Evolutionary conservation across 192 early-diverging fungal species (phyloP).

Genomic region (Oehlia diaphana): DNA sequence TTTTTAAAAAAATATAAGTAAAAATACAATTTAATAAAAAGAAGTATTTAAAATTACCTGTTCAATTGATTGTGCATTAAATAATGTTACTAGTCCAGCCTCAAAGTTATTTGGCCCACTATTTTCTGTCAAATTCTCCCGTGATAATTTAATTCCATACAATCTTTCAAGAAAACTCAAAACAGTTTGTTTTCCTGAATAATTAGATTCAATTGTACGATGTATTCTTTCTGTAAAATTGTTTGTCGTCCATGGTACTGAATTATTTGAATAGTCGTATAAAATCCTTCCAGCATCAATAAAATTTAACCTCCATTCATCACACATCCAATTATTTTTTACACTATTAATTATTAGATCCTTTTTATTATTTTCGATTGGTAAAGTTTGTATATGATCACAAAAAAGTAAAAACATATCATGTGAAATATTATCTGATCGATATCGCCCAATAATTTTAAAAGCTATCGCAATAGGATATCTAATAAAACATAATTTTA

Average conservation of each 20-base stretch:
- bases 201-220: slow-evolving; percentile 14
- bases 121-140: not conserved
- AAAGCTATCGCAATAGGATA: not conserved
- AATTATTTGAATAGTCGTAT: not conserved
- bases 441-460: not conserved
- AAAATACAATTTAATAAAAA: not conserved
- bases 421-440: not conserved
- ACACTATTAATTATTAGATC: not conserved
- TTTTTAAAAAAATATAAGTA: not conserved
- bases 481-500: not conserved
- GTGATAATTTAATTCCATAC: slow-evolving; percentile 11
- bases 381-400: slow-evolving; percentile 6
- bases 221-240: slow-evolving; percentile 17
- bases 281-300: not conserved
- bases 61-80: not conserved
- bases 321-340: slow-evolving; percentile 9
- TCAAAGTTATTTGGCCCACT: not conserved
- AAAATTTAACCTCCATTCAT: not conserved
- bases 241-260: not conserved
- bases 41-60: too few relatives aligned
- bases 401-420: not conserved
- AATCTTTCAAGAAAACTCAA: slow-evolving; percentile 17
- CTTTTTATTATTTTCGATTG: not conserved
- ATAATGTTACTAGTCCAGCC: not conserved
- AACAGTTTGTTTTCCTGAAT: not conserved